Base-by-base conservation (phyloP, 192 early-diverging fungal genomes). In the Podila clonocystis region DNA sequence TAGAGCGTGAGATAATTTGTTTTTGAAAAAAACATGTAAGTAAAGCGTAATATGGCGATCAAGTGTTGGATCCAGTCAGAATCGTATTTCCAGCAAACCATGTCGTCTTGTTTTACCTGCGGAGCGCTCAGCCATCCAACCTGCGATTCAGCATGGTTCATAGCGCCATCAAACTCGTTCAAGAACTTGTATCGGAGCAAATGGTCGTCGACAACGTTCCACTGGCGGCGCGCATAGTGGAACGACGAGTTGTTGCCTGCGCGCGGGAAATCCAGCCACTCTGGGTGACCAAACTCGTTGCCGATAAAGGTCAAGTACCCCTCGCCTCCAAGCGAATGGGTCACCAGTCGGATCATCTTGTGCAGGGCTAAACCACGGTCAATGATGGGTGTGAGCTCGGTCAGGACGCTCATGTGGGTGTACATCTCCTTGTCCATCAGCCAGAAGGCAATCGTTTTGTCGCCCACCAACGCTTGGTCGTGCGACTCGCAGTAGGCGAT, bases 401-500 rank as follows among this genome's bases (percentile, higher is more conserved):
- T 89, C 63, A 93, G 60, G 68, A 95, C 91, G 62, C 91, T 93
- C 97, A 98, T 98, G 85, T 95, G 83, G 28, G 89, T 91, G 80
- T 98, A 98, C 97, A 98, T 98, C 83, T 98, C 96, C 84, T 94
- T 93, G 86, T 98, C 97, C 97, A 98, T 98, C 65, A 98, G 83
- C 97, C 97, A 98, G 85, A 98, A 98, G n/a, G 96, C 97, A 57
- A 98, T 73, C 62, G 95, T 97, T 85, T 98, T 98, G 87, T 98
- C 97, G 41, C 97, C 97, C 3, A 98, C 97, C 31, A 98, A 86
- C 36, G 97, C 97, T 85, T 98, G 97, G 82, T 98, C 97, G 84
- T 98, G 97, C 52, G 91, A 94, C 86, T 98, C 97, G 77, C 90
- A 90, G 82, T 98, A 98, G 2, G 93, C 93, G 82, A 98, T 97